These are phyloP conservation scores for Tritrichomonas musculus DNA, from an alignment of 208 protist species.

Conservation along the genomic window DNA sequence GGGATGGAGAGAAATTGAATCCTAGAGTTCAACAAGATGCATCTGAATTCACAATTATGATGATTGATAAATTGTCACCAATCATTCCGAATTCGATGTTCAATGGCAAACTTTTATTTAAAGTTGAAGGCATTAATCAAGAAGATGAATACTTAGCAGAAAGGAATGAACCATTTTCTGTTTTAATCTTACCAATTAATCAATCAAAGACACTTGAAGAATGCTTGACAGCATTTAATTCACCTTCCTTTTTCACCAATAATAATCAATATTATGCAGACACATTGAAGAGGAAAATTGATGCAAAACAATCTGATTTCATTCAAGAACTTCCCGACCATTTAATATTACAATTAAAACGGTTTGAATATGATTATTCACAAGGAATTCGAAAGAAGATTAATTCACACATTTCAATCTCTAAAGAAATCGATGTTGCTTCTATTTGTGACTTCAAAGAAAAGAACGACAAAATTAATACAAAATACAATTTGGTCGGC, in stretches of 20 bases:
- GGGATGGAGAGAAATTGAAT: slow-evolving; percentile 14
- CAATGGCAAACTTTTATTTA: neutral
- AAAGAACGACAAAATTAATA: neutral
- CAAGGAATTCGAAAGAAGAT: neutral
- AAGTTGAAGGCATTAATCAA: neutral
- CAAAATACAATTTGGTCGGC: neutral
- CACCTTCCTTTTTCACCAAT: neutral
- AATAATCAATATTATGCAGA: neutral
- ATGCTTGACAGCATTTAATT: neutral
- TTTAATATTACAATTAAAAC: neutral
- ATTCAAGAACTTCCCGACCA: neutral
- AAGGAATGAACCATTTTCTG: neutral
- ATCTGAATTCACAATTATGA: neutral
- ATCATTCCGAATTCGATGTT: neutral
- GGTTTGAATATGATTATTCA: neutral
- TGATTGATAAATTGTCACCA: neutral
- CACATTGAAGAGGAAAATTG: neutral
- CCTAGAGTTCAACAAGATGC: slow-evolving; percentile 28
- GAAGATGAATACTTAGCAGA: neutral
- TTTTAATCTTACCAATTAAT: neutral
- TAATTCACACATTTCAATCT: neutral
- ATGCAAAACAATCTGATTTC: neutral
- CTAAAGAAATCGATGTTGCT: neutral
- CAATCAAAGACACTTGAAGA: too few relatives aligned
- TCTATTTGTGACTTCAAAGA: neutral